Evolutionary conservation across 805 yeast genomes (phyloP).

Genomic region (Sugiyamaella boreocaroliniensis): DNA sequence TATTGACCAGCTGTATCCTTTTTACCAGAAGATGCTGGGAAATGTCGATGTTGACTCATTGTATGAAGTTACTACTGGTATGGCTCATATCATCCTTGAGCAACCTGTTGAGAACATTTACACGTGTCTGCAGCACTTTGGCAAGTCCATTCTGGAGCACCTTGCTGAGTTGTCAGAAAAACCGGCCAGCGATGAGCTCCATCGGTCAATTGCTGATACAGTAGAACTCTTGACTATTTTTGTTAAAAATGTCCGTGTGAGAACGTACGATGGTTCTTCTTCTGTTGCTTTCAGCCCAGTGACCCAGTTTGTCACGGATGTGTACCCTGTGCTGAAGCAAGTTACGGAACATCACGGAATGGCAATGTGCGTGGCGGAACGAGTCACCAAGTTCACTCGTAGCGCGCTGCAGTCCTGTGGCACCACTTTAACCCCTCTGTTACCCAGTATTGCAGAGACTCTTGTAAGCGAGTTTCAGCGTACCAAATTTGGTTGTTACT

Average conservation of each 20-base stretch:
- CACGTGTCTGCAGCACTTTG: conserved; percentile 52
- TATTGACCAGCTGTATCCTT: conserved; percentile 66
- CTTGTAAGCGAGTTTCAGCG: conserved; percentile 63
- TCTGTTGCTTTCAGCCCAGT: conserved; percentile 31
- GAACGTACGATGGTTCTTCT: conserved; percentile 8
- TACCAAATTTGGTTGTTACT: conserved; percentile 70
- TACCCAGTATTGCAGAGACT: conserved; percentile 58
- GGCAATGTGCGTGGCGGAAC: conserved; percentile 62
- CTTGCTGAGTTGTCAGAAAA: conserved; percentile 19
- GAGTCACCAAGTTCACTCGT: conserved; percentile 62
- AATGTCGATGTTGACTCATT: conserved; percentile 60
- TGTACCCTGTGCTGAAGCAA: conserved; percentile 52
- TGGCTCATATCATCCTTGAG: conserved; percentile 71
- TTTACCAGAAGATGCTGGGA: conserved; percentile 54
- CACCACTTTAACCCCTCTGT: conserved; percentile 48
- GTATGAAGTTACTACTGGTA: conserved; percentile 80
- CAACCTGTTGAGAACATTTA: conserved; percentile 46
- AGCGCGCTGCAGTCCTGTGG: conserved; percentile 58
- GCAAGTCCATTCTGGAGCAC: conserved; percentile 52
- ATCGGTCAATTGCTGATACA: conserved; percentile 57
- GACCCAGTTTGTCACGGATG: conserved; percentile 46
- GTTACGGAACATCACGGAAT: conserved; percentile 51
- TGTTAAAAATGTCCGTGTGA: conserved; percentile 46
- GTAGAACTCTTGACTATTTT: conserved; percentile 63
- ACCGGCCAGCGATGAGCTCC: conserved; percentile 34